Percentiles rank a stretch among this genome's conserved stretches.
Evolutionary conservation across 2,329 filamentous ascomycete genomes (phyloP).

Genomic region (Aureobasidium sp.): DNA sequence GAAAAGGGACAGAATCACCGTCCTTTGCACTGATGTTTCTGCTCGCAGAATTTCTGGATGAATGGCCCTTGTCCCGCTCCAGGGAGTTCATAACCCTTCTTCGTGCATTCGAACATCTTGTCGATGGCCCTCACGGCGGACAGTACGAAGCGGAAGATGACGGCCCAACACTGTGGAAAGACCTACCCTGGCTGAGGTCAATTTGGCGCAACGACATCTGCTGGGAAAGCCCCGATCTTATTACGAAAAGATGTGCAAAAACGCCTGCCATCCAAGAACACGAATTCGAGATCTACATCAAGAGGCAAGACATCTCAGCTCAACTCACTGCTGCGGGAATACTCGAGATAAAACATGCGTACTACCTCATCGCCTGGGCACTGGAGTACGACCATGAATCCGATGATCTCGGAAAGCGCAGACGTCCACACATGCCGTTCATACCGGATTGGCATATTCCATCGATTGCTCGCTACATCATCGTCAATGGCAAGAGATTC

Average conservation of each 20-base stretch:
- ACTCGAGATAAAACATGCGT: background rate
- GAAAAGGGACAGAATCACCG: background rate
- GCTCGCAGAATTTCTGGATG: background rate
- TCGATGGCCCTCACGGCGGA: background rate
- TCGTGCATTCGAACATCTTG: background rate
- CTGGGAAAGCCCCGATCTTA: background rate
- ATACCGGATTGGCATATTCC: background rate
- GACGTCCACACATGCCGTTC: background rate
- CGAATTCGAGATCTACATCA: background rate
- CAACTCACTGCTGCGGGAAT: background rate
- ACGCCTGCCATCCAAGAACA: background rate
- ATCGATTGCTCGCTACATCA: background rate
- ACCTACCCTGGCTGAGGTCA: background rate
- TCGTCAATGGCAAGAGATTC: background rate
- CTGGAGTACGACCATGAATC: background rate
- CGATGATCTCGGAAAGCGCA: background rate
- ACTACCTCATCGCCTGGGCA: background rate
- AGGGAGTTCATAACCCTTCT: background rate
- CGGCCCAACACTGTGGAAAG: background rate
- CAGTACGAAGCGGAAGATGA: background rate
- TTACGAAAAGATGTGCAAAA: background rate
- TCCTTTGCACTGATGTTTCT: background rate
- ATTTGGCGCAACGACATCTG: background rate
- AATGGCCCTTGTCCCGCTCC: background rate
- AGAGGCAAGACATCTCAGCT: background rate